Conservation (phyloP, 192 early-diverging fungal species). For the Umbelopsis isabellina region DNA sequence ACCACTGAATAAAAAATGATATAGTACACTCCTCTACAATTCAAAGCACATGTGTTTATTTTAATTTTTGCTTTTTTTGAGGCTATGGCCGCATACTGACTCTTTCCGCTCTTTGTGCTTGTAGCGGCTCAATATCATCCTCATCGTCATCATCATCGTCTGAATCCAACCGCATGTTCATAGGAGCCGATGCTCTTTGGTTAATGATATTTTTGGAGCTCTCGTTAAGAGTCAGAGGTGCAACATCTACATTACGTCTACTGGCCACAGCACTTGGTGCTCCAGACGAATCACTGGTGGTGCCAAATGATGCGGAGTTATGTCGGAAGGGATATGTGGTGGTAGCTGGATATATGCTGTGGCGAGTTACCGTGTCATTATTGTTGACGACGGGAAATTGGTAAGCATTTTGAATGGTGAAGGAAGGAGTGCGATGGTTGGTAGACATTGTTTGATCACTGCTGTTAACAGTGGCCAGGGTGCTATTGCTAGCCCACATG, state of each 20-base stretch:
- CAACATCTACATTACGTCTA: constrained; percentile 1
- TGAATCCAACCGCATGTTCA: neutral
- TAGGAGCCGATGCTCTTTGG: neutral
- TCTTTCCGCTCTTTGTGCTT: neutral
- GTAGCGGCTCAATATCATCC: neutral
- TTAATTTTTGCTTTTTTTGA: too few relatives aligned
- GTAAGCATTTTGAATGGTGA: neutral
- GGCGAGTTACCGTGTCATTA: neutral
- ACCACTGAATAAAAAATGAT: too few relatives aligned
- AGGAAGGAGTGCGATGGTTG: neutral
- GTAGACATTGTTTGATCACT: neutral
- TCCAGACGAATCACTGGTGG: constrained; percentile 4
- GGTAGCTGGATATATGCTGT: neutral
- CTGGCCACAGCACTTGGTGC: neutral
- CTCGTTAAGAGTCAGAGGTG: neutral
- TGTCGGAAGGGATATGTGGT: neutral
- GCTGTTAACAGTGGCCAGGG: neutral
- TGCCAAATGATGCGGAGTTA: constrained; percentile 2
- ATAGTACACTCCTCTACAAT: too few relatives aligned
- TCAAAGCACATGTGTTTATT: too few relatives aligned
- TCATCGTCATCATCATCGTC: constrained; percentile 7
- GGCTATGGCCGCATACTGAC: neutral
- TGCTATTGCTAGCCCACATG: constrained; percentile 2
- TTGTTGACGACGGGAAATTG: neutral
- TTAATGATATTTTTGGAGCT: neutral